Evolutionary conservation across 2,329 filamentous ascomycete species (phyloP).

Genomic region (Claviceps arundinis): DNA sequence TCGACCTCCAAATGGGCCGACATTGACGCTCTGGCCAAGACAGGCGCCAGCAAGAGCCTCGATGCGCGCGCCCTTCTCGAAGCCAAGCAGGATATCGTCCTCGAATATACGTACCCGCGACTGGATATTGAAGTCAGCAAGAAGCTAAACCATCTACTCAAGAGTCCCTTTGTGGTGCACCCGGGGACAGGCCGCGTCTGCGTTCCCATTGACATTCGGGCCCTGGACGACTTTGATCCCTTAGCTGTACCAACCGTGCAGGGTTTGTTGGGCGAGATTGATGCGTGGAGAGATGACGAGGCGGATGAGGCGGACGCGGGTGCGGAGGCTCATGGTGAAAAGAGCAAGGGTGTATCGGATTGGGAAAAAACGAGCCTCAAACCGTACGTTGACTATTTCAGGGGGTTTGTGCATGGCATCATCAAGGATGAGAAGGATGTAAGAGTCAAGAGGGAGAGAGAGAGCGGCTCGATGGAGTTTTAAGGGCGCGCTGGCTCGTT

Average conservation of each 20-base stretch:
- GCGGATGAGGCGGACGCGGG: slow-evolving; percentile 19
- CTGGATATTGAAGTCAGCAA: slow-evolving; percentile 96
- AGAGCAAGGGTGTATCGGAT: slow-evolving; percentile 45
- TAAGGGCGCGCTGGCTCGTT: slow-evolving; percentile 12
- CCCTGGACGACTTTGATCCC: slow-evolving; percentile 74
- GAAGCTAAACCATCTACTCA: slow-evolving; percentile 95
- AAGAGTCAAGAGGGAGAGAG: slow-evolving; percentile 42
- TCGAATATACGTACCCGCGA: slow-evolving; percentile 95
- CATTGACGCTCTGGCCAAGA: slow-evolving; percentile 74
- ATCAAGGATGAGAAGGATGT: slow-evolving; percentile 60
- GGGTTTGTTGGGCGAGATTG: slow-evolving; percentile 70
- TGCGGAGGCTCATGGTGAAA: slow-evolving; percentile 26
- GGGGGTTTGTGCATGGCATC: slow-evolving; percentile 62
- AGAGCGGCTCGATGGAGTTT: slow-evolving; percentile 41
- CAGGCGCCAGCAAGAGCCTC: slow-evolving; percentile 58
- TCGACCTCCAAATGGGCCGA: slow-evolving; percentile 85
- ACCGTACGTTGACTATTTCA: slow-evolving; percentile 84
- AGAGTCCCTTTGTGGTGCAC: slow-evolving; percentile 92
- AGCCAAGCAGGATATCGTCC: slow-evolving; percentile 87
- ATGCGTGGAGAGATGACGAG: slow-evolving; percentile 51
- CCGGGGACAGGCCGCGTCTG: slow-evolving; percentile 89
- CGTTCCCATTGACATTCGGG: slow-evolving; percentile 73
- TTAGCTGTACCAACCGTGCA: slow-evolving; percentile 81
- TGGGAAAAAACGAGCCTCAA: slow-evolving; percentile 96
- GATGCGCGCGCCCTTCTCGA: slow-evolving; percentile 63